Percentiles rank a stretch among this genome's conserved stretches.
Conservation (phyloP, 345 rosid genomes). For the Syzygium oleosum region DNA sequence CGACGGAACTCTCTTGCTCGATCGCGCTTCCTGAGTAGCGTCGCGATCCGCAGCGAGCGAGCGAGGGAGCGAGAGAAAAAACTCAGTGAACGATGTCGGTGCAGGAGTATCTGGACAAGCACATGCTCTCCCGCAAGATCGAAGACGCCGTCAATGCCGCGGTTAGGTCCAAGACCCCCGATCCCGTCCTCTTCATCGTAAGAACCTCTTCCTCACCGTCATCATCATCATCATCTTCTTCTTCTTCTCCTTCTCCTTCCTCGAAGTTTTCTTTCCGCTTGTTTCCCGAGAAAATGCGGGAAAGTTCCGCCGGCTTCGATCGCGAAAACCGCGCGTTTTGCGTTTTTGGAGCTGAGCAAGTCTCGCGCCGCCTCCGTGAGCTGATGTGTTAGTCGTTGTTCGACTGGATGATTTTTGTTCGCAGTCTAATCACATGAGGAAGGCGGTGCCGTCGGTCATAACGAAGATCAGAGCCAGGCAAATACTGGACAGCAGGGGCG, state of each 20-base stretch:
- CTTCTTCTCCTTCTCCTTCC: background rate
- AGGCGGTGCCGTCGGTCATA: slow-evolving; percentile 73
- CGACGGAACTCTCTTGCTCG: background rate
- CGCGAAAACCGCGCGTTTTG: background rate
- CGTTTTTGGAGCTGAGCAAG: background rate
- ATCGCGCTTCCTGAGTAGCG: background rate
- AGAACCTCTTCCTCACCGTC: background rate
- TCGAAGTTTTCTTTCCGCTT: background rate
- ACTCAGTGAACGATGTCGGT: slow-evolving; percentile 50
- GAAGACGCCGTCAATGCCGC: slow-evolving; percentile 99
- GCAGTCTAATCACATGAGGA: slow-evolving; percentile 95
- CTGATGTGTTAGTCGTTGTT: background rate
- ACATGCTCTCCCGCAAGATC: slow-evolving; percentile 85
- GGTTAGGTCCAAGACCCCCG: slow-evolving; percentile 83
- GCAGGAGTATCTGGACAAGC: slow-evolving; percentile 90
- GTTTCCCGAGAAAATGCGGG: background rate
- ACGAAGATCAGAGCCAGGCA: slow-evolving; percentile 85
- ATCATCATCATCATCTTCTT: background rate
- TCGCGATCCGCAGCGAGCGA: background rate
- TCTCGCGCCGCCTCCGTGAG: background rate
- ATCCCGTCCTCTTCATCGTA: slow-evolving; percentile 96
- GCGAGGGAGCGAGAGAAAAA: background rate
- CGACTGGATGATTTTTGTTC: background rate
- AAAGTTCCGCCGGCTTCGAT: background rate
- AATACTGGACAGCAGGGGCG: slow-evolving; percentile 91